Base-by-base conservation (phyloP, 441 rosid species). In the Bruguiera hainesii region DNA sequence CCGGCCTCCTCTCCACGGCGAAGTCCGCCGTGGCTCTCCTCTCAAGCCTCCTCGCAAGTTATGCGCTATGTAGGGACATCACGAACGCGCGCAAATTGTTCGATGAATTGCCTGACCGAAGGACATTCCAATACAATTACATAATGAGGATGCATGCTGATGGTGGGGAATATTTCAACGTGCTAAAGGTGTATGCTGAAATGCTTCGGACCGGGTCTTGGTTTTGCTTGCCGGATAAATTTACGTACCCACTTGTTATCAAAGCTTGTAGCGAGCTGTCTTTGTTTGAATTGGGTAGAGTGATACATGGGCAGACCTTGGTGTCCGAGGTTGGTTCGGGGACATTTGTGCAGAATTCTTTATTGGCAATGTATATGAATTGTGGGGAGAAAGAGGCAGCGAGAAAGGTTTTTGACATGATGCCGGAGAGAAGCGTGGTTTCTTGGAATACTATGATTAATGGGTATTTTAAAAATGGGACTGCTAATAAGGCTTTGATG, bases 401-500 rank as follows among this genome's bases (percentile, higher is more conserved):
- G 7, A 73, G 78, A 72, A 84, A 51, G 37, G 81, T 85, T 74
- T 92, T 92, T 81, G 82, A 81, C 64, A 71, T 48, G 49, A 78
- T 86, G 87, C 64, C 39, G 70, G 85, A 79, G 68, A 71, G 74
- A 53, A 83, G 78, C 46, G 91, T 85, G 77, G 89, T 91, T 5
- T 86, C 96, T 0, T 91, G 96, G 93, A 89, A 88, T 66, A 81
- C 88, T 30, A 75, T 86, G 88, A 84, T 89, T 46, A 87, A 80
- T 74, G 98, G 98, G 75, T 86, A 83, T 76, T 84, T 69, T 50
- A 87, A 76, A 69, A 89, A 85, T 75, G 86, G 89, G 9, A 76
- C 64, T 68, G 70, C 85, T 16, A 70, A 56, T 68, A 75, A 67
- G 66, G 87, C 96, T 53, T 71, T 87, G 79, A 50, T 51, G 73